A percentile compares a stretch with the other conserved stretches of the same genome.
Conservation (phyloP, 768 basidiomycete species). For the Leucosporidium yakuticum region DNA sequence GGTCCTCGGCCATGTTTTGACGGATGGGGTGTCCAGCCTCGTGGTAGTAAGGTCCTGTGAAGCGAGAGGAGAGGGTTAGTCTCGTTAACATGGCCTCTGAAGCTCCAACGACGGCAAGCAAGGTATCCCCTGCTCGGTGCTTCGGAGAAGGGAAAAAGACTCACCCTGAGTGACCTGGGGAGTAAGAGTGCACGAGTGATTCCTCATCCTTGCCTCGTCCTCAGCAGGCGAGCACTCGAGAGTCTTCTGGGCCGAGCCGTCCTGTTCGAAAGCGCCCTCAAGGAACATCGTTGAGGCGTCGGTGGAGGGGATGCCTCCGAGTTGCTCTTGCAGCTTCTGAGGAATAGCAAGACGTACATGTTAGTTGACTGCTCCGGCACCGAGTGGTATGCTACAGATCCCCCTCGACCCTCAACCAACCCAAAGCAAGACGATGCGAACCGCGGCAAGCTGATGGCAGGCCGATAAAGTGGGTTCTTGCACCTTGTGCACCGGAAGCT, state of each 20-base stretch:
- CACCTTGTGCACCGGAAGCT: not conserved
- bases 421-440: not conserved
- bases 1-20: slow-evolving; percentile 43
- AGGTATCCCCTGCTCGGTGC: not conserved
- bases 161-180: not conserved
- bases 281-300: slow-evolving; percentile 38
- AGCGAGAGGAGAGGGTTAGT: not conserved
- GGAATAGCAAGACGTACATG: too few relatives aligned
- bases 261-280: slow-evolving; percentile 37
- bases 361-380: too few relatives aligned
- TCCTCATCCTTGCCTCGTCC: slow-evolving; percentile 37
- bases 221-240: slow-evolving; percentile 35
- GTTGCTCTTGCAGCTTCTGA: not conserved
- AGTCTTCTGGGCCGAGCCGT: slow-evolving; percentile 18
- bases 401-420: not conserved
- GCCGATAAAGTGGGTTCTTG: not conserved
- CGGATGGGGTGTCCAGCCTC: slow-evolving; percentile 41
- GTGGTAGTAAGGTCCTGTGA: slow-evolving; percentile 39
- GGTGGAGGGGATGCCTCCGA: slow-evolving; percentile 24
- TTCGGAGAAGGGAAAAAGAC: not conserved
- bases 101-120: too few relatives aligned
- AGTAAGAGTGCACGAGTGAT: slow-evolving; percentile 40
- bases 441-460: not conserved
- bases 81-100: not conserved
- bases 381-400: not conserved